Evolutionary conservation across 371 early-diverging fungal species (phyloP).

Genomic region (Rhizomucor miehei): DNA sequence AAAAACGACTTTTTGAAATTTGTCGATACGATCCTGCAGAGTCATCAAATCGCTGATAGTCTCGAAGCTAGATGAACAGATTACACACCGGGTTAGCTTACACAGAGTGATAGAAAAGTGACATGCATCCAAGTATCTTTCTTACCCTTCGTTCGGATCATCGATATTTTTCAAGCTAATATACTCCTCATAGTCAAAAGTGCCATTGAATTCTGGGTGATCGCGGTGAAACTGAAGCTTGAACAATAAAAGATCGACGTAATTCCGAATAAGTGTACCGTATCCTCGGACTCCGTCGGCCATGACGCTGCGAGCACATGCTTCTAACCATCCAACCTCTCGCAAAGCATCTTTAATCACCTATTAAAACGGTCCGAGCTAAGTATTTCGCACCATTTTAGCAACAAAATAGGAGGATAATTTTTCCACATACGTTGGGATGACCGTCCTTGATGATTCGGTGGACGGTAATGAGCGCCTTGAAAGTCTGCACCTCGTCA

Average conservation of each 20-base stretch:
- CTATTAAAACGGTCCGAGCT: slow-evolving; percentile 22
- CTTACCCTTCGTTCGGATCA: slow-evolving; percentile 96
- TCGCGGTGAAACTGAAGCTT: slow-evolving; percentile 91
- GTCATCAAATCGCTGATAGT: slow-evolving; percentile 92
- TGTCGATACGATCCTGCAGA: slow-evolving; percentile 88
- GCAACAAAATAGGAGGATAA: not conserved
- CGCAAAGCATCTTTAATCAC: slow-evolving; percentile 74
- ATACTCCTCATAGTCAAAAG: slow-evolving; percentile 97
- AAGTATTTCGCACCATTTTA: not conserved
- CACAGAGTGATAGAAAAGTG: too few species aligned
- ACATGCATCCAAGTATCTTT: too few species aligned
- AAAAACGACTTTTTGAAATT: slow-evolving; percentile 88
- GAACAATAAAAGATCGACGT: slow-evolving; percentile 82
- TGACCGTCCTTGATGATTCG: slow-evolving; percentile 95
- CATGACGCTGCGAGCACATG: slow-evolving; percentile 61
- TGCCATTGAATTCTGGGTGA: slow-evolving; percentile 93
- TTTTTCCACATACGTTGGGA: slow-evolving; percentile 55
- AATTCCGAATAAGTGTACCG: slow-evolving; percentile 85
- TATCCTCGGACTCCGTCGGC: slow-evolving; percentile 75
- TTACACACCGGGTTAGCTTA: too few species aligned
- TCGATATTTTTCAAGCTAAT: slow-evolving; percentile 89
- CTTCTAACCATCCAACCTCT: slow-evolving; percentile 66
- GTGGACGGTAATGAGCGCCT: slow-evolving; percentile 92
- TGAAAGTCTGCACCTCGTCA: slow-evolving; percentile 94
- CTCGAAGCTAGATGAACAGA: slow-evolving; percentile 62